Conservation (phyloP, 192 early-diverging fungal species). For the Geranomyces michiganensis region DNA sequence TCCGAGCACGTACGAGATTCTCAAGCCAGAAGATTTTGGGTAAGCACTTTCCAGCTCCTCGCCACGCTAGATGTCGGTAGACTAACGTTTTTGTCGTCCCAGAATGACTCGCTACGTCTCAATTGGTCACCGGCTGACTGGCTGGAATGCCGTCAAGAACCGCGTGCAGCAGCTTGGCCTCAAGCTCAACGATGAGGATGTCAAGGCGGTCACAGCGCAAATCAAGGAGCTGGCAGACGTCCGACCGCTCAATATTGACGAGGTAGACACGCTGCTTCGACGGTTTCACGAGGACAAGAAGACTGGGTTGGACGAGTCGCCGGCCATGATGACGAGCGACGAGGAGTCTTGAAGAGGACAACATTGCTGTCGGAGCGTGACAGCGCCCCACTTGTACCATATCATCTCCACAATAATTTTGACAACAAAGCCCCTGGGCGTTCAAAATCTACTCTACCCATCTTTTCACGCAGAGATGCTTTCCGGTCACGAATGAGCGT, state of each 20-base stretch:
- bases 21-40: constrained; percentile 98
- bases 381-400: too few relatives aligned
- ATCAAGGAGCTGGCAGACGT: constrained; percentile 97
- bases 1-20: constrained; percentile 96
- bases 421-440: too few relatives aligned
- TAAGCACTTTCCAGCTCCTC: constrained; percentile 24
- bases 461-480: too few relatives aligned
- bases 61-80: too few relatives aligned
- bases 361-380: too few relatives aligned
- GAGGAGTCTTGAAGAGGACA: not conserved
- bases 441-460: too few relatives aligned
- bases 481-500: too few relatives aligned
- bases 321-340: not conserved
- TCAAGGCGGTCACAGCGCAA: constrained; percentile 89
- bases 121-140: constrained; percentile 95
- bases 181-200: constrained; percentile 79
- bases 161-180: constrained; percentile 91
- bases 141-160: constrained; percentile 99
- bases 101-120: constrained; percentile 95
- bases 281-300: constrained; percentile 64
- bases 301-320: constrained; percentile 11
- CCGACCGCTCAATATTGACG: constrained; percentile 87
- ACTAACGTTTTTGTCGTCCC: not conserved
- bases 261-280: constrained; percentile 85
- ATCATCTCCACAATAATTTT: too few relatives aligned